phyloP scores from a whole-genome alignment of 768 basidiomycete species.

The Kwoniella heveanensis region DNA sequence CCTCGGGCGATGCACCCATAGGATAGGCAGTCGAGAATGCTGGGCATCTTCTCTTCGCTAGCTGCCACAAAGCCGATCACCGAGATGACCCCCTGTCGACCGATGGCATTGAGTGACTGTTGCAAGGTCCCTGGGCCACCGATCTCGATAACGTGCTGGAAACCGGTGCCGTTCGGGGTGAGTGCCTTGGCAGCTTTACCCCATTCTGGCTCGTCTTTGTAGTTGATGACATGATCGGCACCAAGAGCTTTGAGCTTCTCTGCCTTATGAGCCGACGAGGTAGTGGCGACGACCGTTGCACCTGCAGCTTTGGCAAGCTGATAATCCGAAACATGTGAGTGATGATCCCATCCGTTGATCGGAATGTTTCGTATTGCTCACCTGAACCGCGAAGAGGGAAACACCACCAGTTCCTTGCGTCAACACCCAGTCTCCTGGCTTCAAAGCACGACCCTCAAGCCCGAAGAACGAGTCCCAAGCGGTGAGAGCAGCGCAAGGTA shows the following conservation, averaged over 20 bases:
- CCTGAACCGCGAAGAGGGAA: slow-evolving; percentile 33
- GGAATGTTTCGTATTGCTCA: not conserved
- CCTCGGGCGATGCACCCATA: slow-evolving; percentile 21
- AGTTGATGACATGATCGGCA: slow-evolving; percentile 36
- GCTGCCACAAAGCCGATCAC: slow-evolving; percentile 28
- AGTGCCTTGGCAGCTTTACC: slow-evolving; percentile 18
- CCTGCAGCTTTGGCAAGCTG: slow-evolving; percentile 35
- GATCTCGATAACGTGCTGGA: slow-evolving; percentile 36
- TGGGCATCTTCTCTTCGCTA: slow-evolving; percentile 11
- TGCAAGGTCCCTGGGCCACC: slow-evolving; percentile 32
- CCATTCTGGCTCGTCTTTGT: slow-evolving; percentile 27
- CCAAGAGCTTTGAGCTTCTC: slow-evolving; percentile 24
- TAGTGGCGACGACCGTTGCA: slow-evolving; percentile 27
- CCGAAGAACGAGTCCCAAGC: slow-evolving; percentile 35
- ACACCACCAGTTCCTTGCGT: slow-evolving; percentile 38
- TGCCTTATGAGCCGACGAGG: slow-evolving; percentile 27
- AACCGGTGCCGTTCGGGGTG: slow-evolving; percentile 27
- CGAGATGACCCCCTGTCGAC: slow-evolving; percentile 25
- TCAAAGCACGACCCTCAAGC: slow-evolving; percentile 18
- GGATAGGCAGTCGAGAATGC: slow-evolving; percentile 13
- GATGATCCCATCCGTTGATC: not conserved
- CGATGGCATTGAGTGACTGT: slow-evolving; percentile 31
- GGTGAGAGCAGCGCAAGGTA: slow-evolving; percentile 36
- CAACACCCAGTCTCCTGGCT: slow-evolving; percentile 31
- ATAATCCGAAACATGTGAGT: too few relatives aligned